Evolutionary conservation across 2,329 filamentous ascomycete genomes (phyloP).

Genomic region (Biscogniauxia marginata): DNA sequence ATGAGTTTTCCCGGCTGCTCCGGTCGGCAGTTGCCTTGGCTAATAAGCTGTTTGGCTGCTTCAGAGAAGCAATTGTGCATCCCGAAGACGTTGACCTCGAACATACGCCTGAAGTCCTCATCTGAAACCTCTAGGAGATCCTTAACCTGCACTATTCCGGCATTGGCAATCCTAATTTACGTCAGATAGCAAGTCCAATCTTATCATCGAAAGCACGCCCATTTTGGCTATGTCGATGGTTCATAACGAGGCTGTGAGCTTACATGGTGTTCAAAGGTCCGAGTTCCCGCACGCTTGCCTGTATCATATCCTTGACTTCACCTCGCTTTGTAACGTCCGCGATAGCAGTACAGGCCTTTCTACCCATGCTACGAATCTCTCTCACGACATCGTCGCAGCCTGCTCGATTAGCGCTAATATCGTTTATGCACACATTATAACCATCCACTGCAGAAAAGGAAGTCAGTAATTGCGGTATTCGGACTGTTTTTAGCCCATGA

Average conservation of each 20-base stretch:
- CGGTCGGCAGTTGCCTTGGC: constrained; percentile 48
- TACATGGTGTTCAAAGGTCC: constrained; percentile 47
- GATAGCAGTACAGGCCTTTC: constrained; percentile 52
- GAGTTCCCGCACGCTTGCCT: constrained; percentile 49
- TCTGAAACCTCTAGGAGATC: constrained; percentile 54
- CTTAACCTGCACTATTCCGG: constrained; percentile 60
- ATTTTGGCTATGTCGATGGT: constrained; percentile 1
- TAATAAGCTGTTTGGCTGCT: constrained; percentile 64
- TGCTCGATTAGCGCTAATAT: constrained; percentile 51
- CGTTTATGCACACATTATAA: constrained; percentile 66
- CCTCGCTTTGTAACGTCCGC: constrained; percentile 60
- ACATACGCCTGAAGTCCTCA: constrained; percentile 57
- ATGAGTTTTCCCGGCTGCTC: constrained; percentile 45
- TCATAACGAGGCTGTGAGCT: not conserved
- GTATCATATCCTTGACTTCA: constrained; percentile 52
- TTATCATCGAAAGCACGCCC: no score
- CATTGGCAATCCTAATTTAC: constrained; percentile 56
- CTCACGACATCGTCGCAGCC: constrained; percentile 52
- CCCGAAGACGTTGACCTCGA: constrained; percentile 64
- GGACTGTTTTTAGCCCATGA: no score
- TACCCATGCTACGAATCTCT: constrained; percentile 51
- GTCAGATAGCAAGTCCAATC: not conserved
- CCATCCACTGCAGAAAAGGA: no score
- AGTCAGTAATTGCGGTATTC: no score
- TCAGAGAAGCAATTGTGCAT: constrained; percentile 64